Conservation (phyloP, 83 land plant genomes). For the Picea mariana region DNA sequence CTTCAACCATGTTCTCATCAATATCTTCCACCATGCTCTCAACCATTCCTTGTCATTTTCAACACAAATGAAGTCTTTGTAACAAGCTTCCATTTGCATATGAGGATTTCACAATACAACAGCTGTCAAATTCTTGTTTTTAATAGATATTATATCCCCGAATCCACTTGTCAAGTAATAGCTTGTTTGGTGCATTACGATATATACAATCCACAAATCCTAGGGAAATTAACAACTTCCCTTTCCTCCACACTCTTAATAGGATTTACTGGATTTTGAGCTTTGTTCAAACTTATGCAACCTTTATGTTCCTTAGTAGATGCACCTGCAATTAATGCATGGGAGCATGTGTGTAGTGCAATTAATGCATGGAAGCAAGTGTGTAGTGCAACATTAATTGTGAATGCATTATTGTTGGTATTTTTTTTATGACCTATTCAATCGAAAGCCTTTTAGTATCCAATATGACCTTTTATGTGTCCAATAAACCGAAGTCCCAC, state of each 20-base stretch:
- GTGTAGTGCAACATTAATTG: slow-evolving; percentile 88
- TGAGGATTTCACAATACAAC: slow-evolving; percentile 94
- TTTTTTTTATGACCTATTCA: slow-evolving; percentile 50
- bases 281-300: slow-evolving; percentile 83
- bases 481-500: slow-evolving; percentile 86
- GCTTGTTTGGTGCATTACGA: slow-evolving; percentile 70
- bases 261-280: slow-evolving; percentile 78
- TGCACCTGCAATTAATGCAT: slow-evolving; percentile 70
- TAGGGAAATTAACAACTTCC: slow-evolving; percentile 75
- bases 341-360: slow-evolving; percentile 89
- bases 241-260: slow-evolving; percentile 80
- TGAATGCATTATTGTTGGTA: slow-evolving; percentile 73
- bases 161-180: slow-evolving; percentile 75
- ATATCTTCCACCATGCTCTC: too few relatives aligned
- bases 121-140: slow-evolving; percentile 85
- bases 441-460: slow-evolving; percentile 62
- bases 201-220: slow-evolving; percentile 96
- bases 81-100: slow-evolving; percentile 80
- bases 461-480: slow-evolving; percentile 71
- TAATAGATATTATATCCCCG: slow-evolving; percentile 68
- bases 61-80: slow-evolving; percentile 91
- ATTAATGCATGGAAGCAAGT: slow-evolving; percentile 85
- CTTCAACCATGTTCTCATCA: too few relatives aligned
- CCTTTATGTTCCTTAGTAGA: slow-evolving; percentile 84
- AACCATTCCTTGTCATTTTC: slow-evolving; percentile 87